Percentiles rank a stretch among this genome's conserved stretches.
phyloP scores from a whole-genome alignment of 1,284 basidiomycete species.

The Cryptococcus jaspeensis region DNA sequence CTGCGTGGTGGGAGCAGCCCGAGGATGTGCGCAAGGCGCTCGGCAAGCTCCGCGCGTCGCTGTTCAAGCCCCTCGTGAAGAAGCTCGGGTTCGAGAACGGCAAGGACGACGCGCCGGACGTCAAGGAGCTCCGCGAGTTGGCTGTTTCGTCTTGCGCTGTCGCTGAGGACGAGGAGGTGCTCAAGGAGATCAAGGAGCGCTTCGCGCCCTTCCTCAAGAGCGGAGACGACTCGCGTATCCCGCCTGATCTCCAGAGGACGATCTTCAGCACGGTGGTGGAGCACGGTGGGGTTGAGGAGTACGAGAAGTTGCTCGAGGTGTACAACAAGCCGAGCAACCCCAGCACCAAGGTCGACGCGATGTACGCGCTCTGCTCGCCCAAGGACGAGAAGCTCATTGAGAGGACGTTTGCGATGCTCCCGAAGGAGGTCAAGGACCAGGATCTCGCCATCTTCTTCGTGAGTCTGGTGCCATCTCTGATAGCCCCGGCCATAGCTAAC shows the following conservation, averaged over 20 bases:
- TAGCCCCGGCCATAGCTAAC: constrained; percentile 23
- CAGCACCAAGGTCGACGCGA: constrained; percentile 64
- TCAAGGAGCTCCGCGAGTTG: constrained; percentile 71
- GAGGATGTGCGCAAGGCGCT: constrained; percentile 62
- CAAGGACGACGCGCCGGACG: constrained; percentile 68
- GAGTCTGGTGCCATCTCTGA: constrained; percentile 9
- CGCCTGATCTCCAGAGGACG: constrained; percentile 65
- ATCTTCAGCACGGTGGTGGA: constrained; percentile 57
- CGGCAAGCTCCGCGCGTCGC: constrained; percentile 64
- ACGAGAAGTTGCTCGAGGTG: constrained; percentile 68
- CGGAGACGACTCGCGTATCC: constrained; percentile 75
- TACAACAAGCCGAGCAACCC: constrained; percentile 74
- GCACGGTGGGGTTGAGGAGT: constrained; percentile 75
- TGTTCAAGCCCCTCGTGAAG: constrained; percentile 78
- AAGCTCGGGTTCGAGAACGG: constrained; percentile 76
- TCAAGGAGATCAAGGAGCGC: constrained; percentile 69
- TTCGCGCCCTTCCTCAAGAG: constrained; percentile 72
- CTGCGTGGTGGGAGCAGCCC: constrained; percentile 83
- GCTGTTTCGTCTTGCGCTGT: constrained; percentile 69
- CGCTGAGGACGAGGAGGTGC: constrained; percentile 65
- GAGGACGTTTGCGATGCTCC: constrained; percentile 62
- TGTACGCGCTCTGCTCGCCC: constrained; percentile 55
- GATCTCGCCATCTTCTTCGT: constrained; percentile 59
- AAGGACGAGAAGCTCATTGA: constrained; percentile 54
- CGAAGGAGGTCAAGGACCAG: constrained; percentile 61